Evolutionary conservation across 2,329 filamentous ascomycete species (phyloP), one percentile per base, ranked within the genome.

Genomic region (Phialophora expanda): DNA sequence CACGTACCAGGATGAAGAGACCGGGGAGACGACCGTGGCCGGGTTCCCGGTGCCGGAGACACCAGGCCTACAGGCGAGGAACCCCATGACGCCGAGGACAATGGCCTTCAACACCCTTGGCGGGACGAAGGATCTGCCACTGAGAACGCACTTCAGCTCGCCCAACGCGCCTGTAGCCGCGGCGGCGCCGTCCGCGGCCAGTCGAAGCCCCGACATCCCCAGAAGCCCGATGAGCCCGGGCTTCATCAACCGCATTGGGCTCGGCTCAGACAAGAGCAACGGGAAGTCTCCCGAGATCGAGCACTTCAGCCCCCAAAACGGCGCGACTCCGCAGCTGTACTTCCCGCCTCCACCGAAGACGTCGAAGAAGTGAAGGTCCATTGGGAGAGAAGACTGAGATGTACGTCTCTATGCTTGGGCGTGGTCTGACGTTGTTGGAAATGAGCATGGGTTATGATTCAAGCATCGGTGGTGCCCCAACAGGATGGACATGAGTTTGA

Each of bases 1-100:
- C 61, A 75, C 78, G 51, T 53, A 69, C 62, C 72, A 71, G 66
- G 70, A 71, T 71, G 64, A 71, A 69, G 61, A 75, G 32, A 73
- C 70, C 30, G 75, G 78, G 41, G 73, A 58, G 34, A 50, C 26
- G 30, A 57, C 30, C 26, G 48, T 41, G 38, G 41, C 79, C 53
- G 78, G 78, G 51, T 78, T 30, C 70, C 69, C 53, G 67, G 70
- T 60, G 63, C 74, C 66, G 65, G 74, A 46, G 64, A 72, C 70
- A 66, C 72, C 69, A 26, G 75, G 76, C 3, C 77, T 66, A 75
- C 78, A 61, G 30, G 57, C 46, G 51, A 54, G 66, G 58, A 64
- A 72, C 59, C 77, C 77, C 2, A 76, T 77, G 64, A 79, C 79
- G n/a, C 79, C 80, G 2, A 75, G 79, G 24, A 81, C 76, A 14